A percentile compares a stretch with the other conserved stretches of the same genome.
Evolutionary conservation across 2,329 filamentous ascomycete species (phyloP).

Genomic region (Ciborinia camelliae): DNA sequence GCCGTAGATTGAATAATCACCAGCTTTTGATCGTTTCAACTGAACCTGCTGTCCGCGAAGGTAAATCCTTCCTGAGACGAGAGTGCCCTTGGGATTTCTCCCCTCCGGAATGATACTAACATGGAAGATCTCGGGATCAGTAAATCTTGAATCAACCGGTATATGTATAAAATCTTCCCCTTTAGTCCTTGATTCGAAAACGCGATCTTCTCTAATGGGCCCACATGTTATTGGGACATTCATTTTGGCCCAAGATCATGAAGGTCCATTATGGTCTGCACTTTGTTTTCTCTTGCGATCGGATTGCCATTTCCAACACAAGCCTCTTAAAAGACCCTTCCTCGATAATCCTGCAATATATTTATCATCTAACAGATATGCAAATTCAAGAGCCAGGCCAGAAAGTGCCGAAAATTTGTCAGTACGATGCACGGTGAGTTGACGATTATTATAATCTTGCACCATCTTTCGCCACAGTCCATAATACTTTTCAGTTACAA

Average conservation of each 20-base stretch:
- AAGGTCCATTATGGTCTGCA: slow-evolving; percentile 8
- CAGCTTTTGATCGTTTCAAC: slow-evolving; percentile 7
- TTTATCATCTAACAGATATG: slow-evolving; percentile 12
- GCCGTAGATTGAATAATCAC: background rate
- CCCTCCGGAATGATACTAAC: slow-evolving; percentile 15
- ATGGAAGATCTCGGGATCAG: background rate
- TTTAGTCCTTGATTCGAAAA: background rate
- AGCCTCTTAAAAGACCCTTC: slow-evolving; percentile 15
- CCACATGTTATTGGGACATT: slow-evolving; percentile 13
- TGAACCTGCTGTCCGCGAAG: slow-evolving; percentile 1
- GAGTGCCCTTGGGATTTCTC: slow-evolving; percentile 5
- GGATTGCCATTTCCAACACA: slow-evolving; percentile 19
- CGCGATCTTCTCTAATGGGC: slow-evolving; percentile 6
- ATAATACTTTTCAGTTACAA: background rate
- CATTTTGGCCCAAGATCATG: slow-evolving; percentile 20
- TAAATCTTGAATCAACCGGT: background rate
- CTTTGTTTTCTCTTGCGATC: background rate
- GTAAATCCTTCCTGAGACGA: slow-evolving; percentile 2
- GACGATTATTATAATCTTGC: slow-evolving; percentile 19
- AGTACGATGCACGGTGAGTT: slow-evolving; percentile 14
- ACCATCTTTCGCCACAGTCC: slow-evolving; percentile 19
- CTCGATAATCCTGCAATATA: slow-evolving; percentile 21
- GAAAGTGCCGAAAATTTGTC: slow-evolving; percentile 20
- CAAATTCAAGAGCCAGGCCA: slow-evolving; percentile 19
- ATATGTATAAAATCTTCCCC: background rate